These are phyloP conservation scores for Polysphondylium violaceum DNA, from an alignment of 78 protist genomes.

Conservation along the genomic window DNA sequence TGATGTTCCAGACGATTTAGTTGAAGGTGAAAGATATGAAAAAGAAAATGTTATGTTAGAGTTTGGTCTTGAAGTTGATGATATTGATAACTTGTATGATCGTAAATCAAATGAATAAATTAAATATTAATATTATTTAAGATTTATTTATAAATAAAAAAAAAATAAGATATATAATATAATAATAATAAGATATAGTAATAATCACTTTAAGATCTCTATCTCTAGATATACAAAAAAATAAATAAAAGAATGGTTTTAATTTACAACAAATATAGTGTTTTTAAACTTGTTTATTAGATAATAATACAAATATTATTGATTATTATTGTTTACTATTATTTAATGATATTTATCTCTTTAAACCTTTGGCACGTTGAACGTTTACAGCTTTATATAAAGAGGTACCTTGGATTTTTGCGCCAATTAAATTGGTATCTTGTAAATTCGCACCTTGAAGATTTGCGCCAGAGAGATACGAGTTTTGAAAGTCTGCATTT, in stretches of 20 bases:
- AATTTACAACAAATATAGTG: not conserved
- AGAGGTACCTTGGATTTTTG: slow-evolving; percentile 71
- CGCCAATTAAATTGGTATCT: slow-evolving; percentile 56
- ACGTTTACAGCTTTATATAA: slow-evolving; percentile 43
- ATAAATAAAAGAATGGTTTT: not conserved
- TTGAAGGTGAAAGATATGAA: not conserved
- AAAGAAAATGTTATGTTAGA: slow-evolving; percentile 38
- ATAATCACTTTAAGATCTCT: not conserved
- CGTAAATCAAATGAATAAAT: not conserved
- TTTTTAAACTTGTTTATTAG: too few relatives aligned
- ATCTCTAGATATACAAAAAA: not conserved
- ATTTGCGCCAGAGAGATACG: slow-evolving; percentile 44
- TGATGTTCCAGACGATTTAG: not conserved
- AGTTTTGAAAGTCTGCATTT: slow-evolving; percentile 70
- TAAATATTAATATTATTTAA: not conserved
- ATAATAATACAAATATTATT: not conserved
- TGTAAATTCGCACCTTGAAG: slow-evolving; percentile 67
- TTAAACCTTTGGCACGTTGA: slow-evolving; percentile 63
- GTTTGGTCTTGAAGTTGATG: slow-evolving; percentile 31
- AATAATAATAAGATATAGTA: not conserved
- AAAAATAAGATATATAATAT: not conserved
- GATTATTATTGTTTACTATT: not conserved
- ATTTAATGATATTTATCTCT: slow-evolving; percentile 35
- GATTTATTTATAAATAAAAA: not conserved
- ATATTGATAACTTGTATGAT: slow-evolving; percentile 3